phyloP scores from a whole-genome alignment of 441 rosid genomes.

The Adansonia grandidieri region DNA sequence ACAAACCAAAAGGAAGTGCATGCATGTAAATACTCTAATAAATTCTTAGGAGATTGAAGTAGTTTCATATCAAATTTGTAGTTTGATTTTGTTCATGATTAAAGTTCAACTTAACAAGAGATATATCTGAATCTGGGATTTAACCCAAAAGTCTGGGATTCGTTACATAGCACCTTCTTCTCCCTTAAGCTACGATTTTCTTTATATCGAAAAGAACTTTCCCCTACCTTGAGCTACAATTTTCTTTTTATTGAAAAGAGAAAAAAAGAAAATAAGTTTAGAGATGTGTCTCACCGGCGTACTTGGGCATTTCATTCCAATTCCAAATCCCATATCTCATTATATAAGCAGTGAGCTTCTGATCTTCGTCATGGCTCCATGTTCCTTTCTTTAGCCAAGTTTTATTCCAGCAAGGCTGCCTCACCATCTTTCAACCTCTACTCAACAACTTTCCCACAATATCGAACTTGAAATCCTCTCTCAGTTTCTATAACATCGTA shows the following conservation, averaged over 20 bases:
- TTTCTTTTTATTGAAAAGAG: too few species aligned
- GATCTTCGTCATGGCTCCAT: conserved; percentile 49
- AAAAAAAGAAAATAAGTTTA: too few species aligned
- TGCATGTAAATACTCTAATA: neutral
- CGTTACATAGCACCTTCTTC: too few species aligned
- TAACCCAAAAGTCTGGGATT: too few species aligned
- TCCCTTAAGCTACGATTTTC: too few species aligned
- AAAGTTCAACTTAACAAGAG: too few species aligned
- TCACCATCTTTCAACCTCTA: neutral
- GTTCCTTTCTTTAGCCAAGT: conserved; percentile 36
- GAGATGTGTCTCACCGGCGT: conserved; percentile 28
- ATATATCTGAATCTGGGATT: too few species aligned
- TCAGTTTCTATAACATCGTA: neutral
- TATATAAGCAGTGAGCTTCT: conserved; percentile 38
- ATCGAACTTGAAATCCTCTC: neutral
- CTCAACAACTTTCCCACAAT: neutral
- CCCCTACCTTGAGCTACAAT: too few species aligned
- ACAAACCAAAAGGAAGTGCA: neutral
- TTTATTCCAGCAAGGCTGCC: neutral
- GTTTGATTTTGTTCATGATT: too few species aligned
- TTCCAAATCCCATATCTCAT: conserved; percentile 48
- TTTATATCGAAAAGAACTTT: too few species aligned
- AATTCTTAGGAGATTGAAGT: neutral
- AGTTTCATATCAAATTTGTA: too few species aligned
- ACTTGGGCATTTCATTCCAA: conserved; percentile 46